Conservation (phyloP, 2,329 filamentous ascomycete species). For the Ophiostoma pallidulum region DNA sequence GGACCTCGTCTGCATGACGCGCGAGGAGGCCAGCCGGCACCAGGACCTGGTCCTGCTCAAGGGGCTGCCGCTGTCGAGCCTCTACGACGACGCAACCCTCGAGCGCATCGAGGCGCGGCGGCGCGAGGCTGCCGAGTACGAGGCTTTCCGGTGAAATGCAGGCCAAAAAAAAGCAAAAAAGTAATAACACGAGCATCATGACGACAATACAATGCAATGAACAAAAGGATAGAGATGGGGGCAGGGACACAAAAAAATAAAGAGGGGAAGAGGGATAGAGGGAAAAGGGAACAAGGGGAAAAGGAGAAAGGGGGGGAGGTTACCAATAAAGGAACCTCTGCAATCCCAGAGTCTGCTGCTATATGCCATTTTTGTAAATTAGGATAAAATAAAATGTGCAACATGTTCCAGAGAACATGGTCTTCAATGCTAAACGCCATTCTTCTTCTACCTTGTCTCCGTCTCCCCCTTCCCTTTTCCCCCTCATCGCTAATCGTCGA, state of each 20-base stretch:
- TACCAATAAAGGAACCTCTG: too few relatives aligned
- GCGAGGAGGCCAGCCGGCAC: conserved; percentile 74
- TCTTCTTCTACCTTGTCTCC: too few relatives aligned
- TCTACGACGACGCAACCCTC: conserved; percentile 64
- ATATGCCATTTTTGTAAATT: too few relatives aligned
- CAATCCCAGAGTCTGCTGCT: too few relatives aligned
- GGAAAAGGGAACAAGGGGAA: background rate
- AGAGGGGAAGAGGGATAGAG: background rate
- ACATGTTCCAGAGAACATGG: too few relatives aligned
- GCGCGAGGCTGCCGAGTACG: conserved; percentile 55
- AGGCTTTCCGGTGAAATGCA: too few relatives aligned
- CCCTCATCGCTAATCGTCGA: conserved; percentile 30
- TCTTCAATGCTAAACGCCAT: too few relatives aligned
- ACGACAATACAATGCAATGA: too few relatives aligned
- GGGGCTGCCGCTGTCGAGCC: conserved; percentile 54
- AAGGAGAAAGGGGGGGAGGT: background rate
- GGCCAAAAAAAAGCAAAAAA: too few relatives aligned
- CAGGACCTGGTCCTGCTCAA: conserved; percentile 70
- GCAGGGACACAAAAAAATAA: background rate
- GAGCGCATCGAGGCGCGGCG: conserved; percentile 57
- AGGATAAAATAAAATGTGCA: too few relatives aligned
- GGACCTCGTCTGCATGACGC: conserved; percentile 84
- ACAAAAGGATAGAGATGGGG: conserved; percentile 27
- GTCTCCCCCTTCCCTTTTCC: too few relatives aligned
- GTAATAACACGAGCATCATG: too few relatives aligned